Conservation (phyloP, 257 asterid species). For the Parsonsia alboflavescens region DNA sequence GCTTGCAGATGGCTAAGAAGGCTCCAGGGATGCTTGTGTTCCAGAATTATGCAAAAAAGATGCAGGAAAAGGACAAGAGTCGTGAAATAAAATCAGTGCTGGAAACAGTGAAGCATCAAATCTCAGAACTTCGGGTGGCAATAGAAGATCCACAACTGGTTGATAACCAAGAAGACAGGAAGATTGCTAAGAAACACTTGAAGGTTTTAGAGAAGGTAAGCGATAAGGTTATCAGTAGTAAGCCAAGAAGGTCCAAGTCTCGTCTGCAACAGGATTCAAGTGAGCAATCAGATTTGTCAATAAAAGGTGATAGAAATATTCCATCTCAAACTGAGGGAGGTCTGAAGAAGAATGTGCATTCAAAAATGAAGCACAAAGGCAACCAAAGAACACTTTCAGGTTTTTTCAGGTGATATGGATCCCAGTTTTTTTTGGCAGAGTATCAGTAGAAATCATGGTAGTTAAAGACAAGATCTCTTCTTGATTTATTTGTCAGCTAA, state of each 20-base stretch:
- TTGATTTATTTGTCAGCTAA: neutral
- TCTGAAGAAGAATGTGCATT: constrained; percentile 1
- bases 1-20: neutral
- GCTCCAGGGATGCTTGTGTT: neutral
- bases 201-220: constrained; percentile 11
- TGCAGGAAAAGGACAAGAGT: neutral
- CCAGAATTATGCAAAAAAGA: constrained; percentile 4
- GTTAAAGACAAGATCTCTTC: neutral
- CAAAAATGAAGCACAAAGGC: constrained; percentile 12
- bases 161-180: constrained; percentile 4
- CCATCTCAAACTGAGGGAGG: neutral
- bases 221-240: neutral
- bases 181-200: constrained; percentile 7
- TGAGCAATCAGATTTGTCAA: neutral
- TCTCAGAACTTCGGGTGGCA: neutral
- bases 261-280: neutral
- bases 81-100: neutral
- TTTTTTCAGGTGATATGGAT: constrained; percentile 23
- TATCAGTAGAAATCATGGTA: neutral
- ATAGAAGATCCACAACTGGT: neutral
- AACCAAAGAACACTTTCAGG: constrained; percentile 16
- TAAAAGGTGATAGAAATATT: neutral
- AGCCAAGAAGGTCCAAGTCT: constrained; percentile 1
- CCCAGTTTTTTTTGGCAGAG: neutral
- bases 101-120: constrained; percentile 11